Evolutionary conservation across 768 basidiomycete species (phyloP), one percentile per base, ranked within the genome.

Genomic region (Tulasnella sp.): DNA sequence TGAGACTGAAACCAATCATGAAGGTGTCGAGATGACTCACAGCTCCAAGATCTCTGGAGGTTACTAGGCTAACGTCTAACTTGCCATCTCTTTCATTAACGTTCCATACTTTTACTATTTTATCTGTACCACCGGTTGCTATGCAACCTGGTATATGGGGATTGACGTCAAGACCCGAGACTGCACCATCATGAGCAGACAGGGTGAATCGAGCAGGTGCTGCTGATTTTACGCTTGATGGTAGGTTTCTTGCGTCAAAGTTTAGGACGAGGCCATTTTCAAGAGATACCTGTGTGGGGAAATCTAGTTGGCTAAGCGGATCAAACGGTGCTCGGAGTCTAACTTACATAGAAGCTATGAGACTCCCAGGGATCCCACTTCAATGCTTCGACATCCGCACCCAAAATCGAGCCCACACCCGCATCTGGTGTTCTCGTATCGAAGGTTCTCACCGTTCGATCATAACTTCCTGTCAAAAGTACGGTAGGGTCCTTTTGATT

Each of bases 301-400:
- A 16, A 29, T 37, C 41, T 32, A 10, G 27, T 43, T 13, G 10
- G 20, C 28, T 29, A 42, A 10, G 15, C 1, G 20, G 24, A 50
- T 5, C 53, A 25, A 51, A 12, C 16, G 25, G 7, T n/a, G 22
- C 34, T 22, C 49, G 48, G 15, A 19, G 24, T 45, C 25, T 16
- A 25, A 65, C 83, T 56, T 57, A 91, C 91, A 61, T 87, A 95
- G 69, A 95, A 93, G 2, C 76, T 76, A 56, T 81, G 76, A 4
- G 73, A 72, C 48, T 93, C 86, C 86, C 88, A 95, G 44, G 91
- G 92, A 66, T 99, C 93, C 93, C 95, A 99, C 56, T 81, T 69
- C 34, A 96, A 66, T 33, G 85, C 84, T 66, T 99, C 95, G 15
- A 98, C 90, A 64, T 98, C 95, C 52, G 87, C 82, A 2, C 83